phyloP scores from a whole-genome alignment of 352 stramenopile genomes.

The Pythium phragmitis region DNA sequence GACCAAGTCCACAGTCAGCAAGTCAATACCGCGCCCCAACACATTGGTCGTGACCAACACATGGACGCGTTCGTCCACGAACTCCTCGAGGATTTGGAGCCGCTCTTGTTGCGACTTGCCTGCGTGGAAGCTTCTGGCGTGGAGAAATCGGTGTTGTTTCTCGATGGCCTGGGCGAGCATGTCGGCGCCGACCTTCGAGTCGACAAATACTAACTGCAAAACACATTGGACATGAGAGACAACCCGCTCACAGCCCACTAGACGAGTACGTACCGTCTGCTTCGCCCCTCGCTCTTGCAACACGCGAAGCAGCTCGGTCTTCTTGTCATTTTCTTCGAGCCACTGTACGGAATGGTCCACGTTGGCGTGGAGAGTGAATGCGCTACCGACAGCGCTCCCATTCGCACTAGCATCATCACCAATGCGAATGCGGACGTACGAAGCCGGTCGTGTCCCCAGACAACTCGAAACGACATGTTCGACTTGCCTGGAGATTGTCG shows the following conservation, averaged over 20 bases:
- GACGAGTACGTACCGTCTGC: constrained; percentile 36
- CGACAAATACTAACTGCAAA: constrained; percentile 72
- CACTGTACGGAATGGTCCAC: constrained; percentile 45
- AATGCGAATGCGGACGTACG: constrained; percentile 40
- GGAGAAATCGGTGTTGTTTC: constrained; percentile 35
- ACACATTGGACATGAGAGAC: not conserved
- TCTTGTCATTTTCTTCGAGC: constrained; percentile 62
- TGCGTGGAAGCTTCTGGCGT: constrained; percentile 49
- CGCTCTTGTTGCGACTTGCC: constrained; percentile 65
- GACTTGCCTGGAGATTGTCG: constrained; percentile 48
- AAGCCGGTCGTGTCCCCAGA: not conserved
- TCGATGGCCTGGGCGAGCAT: constrained; percentile 58
- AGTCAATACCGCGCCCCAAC: constrained; percentile 69
- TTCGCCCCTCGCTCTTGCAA: constrained; percentile 25
- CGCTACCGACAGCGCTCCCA: constrained; percentile 11
- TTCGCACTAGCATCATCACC: not conserved
- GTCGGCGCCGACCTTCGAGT: constrained; percentile 56
- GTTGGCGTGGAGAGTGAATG: constrained; percentile 24
- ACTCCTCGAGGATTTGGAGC: constrained; percentile 52
- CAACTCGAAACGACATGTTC: constrained; percentile 35
- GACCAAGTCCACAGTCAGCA: constrained; percentile 63
- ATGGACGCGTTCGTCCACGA: constrained; percentile 44
- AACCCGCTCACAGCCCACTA: not conserved
- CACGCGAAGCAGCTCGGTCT: constrained; percentile 47
- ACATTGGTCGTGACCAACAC: constrained; percentile 72